Evolutionary conservation across 169 alveolate genomes (phyloP).

Genomic region (Eimeria necatrix): DNA sequence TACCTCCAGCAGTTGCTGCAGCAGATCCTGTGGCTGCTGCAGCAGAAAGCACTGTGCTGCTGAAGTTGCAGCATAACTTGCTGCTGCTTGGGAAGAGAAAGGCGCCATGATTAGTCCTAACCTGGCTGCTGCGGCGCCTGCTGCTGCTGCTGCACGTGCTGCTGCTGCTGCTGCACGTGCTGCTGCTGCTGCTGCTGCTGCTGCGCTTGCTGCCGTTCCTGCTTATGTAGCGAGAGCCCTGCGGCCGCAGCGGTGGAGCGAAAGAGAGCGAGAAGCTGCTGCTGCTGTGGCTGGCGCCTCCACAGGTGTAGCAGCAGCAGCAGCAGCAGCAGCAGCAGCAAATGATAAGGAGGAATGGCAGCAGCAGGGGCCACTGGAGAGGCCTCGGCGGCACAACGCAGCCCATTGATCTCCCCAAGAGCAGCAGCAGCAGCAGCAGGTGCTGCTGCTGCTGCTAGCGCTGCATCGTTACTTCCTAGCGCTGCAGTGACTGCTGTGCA

Average conservation of each 20-base stretch:
- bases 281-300: constrained; percentile 25
- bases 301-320: background rate
- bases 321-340: background rate
- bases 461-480: background rate
- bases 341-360: background rate
- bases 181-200: background rate
- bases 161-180: constrained; percentile 11
- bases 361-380: constrained; percentile 4
- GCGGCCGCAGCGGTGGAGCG: background rate
- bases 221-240: background rate
- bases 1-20: background rate
- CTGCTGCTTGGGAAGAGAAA: background rate
- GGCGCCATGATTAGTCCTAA: too few relatives aligned
- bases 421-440: constrained; percentile 41
- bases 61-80: background rate
- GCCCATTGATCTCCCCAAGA: background rate
- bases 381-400: background rate
- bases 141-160: constrained; percentile 33
- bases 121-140: background rate
- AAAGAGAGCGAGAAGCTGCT: constrained; percentile 16
- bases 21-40: constrained; percentile 1
- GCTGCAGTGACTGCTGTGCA: background rate
- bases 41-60: background rate
- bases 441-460: constrained; percentile 8
- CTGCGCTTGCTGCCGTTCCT: too few relatives aligned